Percentiles rank a stretch among this genome's conserved stretches.
phyloP scores from a whole-genome alignment of 2,329 filamentous ascomycete species.

The Fusarium nygamai region DNA sequence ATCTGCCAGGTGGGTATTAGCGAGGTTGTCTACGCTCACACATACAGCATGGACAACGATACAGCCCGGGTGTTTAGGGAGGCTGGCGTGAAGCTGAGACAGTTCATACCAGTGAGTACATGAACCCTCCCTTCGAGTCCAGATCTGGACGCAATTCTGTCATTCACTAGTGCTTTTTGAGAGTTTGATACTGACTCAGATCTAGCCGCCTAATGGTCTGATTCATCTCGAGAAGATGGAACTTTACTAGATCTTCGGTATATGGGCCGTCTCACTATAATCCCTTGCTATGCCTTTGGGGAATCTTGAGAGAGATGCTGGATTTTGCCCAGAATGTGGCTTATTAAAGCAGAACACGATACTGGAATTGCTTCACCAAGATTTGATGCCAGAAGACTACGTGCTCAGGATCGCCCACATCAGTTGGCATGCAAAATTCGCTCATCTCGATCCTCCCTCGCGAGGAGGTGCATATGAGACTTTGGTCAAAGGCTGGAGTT shows the following conservation, averaged over 20 bases:
- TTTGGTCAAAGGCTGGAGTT: constrained; percentile 18
- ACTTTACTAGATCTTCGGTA: constrained; percentile 44
- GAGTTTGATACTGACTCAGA: constrained; percentile 34
- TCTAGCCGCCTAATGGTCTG: constrained; percentile 70
- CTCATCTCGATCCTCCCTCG: constrained; percentile 33
- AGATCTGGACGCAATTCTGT: constrained; percentile 16
- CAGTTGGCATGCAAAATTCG: constrained; percentile 20
- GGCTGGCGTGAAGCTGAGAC: constrained; percentile 84
- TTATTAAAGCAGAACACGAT: constrained; percentile 17
- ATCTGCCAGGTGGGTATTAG: constrained; percentile 96
- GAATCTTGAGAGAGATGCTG: constrained; percentile 9
- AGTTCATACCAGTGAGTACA: constrained; percentile 82
- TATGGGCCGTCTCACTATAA: constrained; percentile 8
- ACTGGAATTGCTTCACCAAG: constrained; percentile 10
- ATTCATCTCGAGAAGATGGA: constrained; percentile 69
- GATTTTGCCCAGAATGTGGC: constrained; percentile 28
- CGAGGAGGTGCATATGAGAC: constrained; percentile 25
- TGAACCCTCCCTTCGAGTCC: constrained; percentile 13
- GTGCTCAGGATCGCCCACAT: not conserved
- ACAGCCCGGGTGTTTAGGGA: constrained; percentile 84
- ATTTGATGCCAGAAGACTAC: not conserved
- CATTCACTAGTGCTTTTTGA: not conserved
- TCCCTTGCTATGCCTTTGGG: constrained; percentile 24
- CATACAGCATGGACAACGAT: constrained; percentile 92
- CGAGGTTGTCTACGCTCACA: constrained; percentile 93